Percentiles rank a stretch among this genome's conserved stretches.
Conservation (phyloP, 2,329 filamentous ascomycete genomes). For the Aurifilum marmelostoma region DNA sequence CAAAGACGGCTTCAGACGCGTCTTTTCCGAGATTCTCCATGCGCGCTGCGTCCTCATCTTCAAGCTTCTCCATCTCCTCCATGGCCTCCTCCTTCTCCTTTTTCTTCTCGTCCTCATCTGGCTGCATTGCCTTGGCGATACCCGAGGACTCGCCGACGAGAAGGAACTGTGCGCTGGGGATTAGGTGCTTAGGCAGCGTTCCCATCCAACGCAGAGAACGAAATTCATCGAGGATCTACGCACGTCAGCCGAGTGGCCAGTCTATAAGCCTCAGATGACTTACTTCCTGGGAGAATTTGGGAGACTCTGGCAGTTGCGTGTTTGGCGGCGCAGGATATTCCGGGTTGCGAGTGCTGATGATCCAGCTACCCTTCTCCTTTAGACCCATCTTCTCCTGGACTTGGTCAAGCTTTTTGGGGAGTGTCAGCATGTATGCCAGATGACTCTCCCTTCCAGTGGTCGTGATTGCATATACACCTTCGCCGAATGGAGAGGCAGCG, state of each 20-base stretch:
- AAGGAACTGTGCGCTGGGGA: constrained; percentile 74
- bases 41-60: constrained; percentile 72
- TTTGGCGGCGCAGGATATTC: constrained; percentile 66
- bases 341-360: constrained; percentile 81
- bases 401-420: constrained; percentile 70
- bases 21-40: constrained; percentile 56
- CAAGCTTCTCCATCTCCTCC: constrained; percentile 75
- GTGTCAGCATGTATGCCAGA: constrained; percentile 77
- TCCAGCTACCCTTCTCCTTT: constrained; percentile 72
- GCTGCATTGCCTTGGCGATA: constrained; percentile 58
- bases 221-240: constrained; percentile 72
- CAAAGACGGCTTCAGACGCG: constrained; percentile 51
- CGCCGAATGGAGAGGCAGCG: constrained; percentile 74
- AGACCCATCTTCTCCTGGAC: constrained; percentile 78
- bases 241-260: background rate
- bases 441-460: constrained; percentile 73
- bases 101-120: constrained; percentile 59
- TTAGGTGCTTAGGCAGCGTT: constrained; percentile 72
- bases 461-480: constrained; percentile 84
- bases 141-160: constrained; percentile 73
- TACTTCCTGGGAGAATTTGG: constrained; percentile 72
- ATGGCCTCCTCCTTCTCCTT: constrained; percentile 63
- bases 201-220: constrained; percentile 73
- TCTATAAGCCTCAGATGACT: constrained; percentile 35
- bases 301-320: constrained; percentile 63